Base-by-base conservation (phyloP, 495 filamentous ascomycete genomes). In the Evernia prunastri region DNA sequence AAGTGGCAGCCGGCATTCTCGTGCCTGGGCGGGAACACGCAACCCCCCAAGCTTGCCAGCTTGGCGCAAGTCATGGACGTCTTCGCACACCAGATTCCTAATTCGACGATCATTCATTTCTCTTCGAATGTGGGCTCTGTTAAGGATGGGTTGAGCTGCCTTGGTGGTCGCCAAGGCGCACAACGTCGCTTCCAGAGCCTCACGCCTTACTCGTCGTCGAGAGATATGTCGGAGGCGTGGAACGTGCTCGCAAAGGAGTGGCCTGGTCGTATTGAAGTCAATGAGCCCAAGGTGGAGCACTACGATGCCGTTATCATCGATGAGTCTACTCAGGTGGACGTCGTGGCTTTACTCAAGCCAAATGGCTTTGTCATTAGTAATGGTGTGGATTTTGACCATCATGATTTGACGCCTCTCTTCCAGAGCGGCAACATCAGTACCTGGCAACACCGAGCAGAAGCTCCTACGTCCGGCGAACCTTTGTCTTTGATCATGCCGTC, bases 1-100 rank as follows among this genome's bases (percentile, higher is more conserved):
- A 63, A 61, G 60, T 70, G 69, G 69, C 67, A 70, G 53, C 69
- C 69, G 29, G 59, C 64, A 5, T 70, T 70, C 61, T 58, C 65
- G 0, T 53, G 42, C 17, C 62, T 68, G 12, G 60, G 65, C 33
- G 35, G n/a, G 11, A 65, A 49, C 20, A 37, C 47, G 53, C 58
- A 47, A n/a, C 27, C 37, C 12, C 63, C 59, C 20, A 36, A 47
- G 9, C 29, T 70, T 20, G 54, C 54, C 0, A 58, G 31, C 23
- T 37, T 67, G 18, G 59, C 65, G 4, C 54, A 70, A 49, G 35
- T 60, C 35, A 69, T 69, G 68, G 59, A 70, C 43, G 40, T 70
- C 10, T 70, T 57, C 54, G 69, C 56, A 2, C 69, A 70, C 29
- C 69, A 70, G 53, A 25, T 61, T 23, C 68, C 69, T 11, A 49